Base-by-base conservation (phyloP, 345 rosid species). In the Pugionium cornutum region DNA sequence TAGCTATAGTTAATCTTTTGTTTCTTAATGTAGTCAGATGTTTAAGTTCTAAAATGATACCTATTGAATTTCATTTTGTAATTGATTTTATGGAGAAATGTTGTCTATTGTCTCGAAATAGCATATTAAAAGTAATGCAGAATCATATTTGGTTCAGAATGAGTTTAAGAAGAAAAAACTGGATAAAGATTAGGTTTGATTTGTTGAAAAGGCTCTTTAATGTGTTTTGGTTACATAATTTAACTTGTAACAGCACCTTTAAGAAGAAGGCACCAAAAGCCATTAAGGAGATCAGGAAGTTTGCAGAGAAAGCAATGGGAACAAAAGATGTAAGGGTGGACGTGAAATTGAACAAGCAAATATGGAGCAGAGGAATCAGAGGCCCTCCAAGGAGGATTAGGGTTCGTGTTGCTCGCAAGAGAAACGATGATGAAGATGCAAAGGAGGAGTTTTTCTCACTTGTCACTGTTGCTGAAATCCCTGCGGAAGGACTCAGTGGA, bases 201-300 rank as follows among this genome's bases (percentile, higher is more conserved):
- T 18, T 18, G 18, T 18, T 18, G 18, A 18, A 18, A 18, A 18
- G 18, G 18, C 18, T 18, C 18, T 18, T 18, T 18, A 18, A 18
- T 18, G 18, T 18, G 18, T 18, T 18, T 18, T 18, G 18, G 18
- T 18, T 18, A 18, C 7, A 30, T 43, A 0, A 0, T 9, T 9
- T 30, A 0, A 43, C 6, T 52, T 53, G 32, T 27, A 9, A 49
- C 78, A 87, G 96, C 64, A 89, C 91, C 5, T 87, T 89, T 78
- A 89, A 89, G 84, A 87, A 89, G 94, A 86, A 87, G 81, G 96
- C 96, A 29, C 91, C 96, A 8, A 89, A 84, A 59, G 94, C 94
- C 2, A 86, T 89, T 3, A 89, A 89, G 79, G 96, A 86, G 59
- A 82, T 89, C 47, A 84, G 89, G 76, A 84, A 86, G 79, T 89